Percentiles rank a stretch among this genome's conserved stretches.
phyloP scores from a whole-genome alignment of 228 moss, liverwort and hornwort species.

The Sphagnum magellanicum region DNA sequence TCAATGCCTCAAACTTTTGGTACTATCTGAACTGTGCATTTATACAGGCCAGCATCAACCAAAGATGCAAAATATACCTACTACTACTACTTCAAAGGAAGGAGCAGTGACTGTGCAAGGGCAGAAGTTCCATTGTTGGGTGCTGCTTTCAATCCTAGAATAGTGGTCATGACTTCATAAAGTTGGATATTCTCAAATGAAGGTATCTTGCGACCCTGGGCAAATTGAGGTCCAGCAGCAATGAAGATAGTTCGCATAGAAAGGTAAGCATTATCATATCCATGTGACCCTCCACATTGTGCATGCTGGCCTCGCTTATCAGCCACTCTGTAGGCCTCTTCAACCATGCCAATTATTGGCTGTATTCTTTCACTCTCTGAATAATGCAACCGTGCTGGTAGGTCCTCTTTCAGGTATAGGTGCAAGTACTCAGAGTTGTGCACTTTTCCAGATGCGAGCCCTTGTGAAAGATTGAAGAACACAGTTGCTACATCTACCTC shows the following conservation, averaged over 20 bases:
- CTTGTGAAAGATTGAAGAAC: slow-evolving; percentile 42
- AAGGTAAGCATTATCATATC: slow-evolving; percentile 43
- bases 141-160: slow-evolving; percentile 33
- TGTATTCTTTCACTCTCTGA: slow-evolving; percentile 63
- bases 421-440: slow-evolving; percentile 56
- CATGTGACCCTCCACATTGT: slow-evolving; percentile 46
- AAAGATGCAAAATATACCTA: too few species aligned
- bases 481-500: slow-evolving; percentile 51
- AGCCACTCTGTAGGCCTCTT: slow-evolving; percentile 63
- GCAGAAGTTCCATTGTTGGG: slow-evolving; percentile 45
- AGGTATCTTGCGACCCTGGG: slow-evolving; percentile 34
- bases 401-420: slow-evolving; percentile 71
- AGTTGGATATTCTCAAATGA: slow-evolving; percentile 52
- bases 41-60: too few species aligned
- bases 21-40: too few species aligned
- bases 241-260: slow-evolving; percentile 63
- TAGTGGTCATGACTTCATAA: slow-evolving; percentile 45
- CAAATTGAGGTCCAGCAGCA: slow-evolving; percentile 49
- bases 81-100: slow-evolving; percentile 7
- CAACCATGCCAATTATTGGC: slow-evolving; percentile 83
- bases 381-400: slow-evolving; percentile 52
- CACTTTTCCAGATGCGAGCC: slow-evolving; percentile 59
- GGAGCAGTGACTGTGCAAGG: slow-evolving; percentile 24
- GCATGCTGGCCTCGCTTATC: slow-evolving; percentile 13
- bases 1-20: too few species aligned